Evolutionary conservation across 441 rosid genomes (phyloP), one percentile per base, ranked within the genome.

Genomic region (Gossypium lobatum): DNA sequence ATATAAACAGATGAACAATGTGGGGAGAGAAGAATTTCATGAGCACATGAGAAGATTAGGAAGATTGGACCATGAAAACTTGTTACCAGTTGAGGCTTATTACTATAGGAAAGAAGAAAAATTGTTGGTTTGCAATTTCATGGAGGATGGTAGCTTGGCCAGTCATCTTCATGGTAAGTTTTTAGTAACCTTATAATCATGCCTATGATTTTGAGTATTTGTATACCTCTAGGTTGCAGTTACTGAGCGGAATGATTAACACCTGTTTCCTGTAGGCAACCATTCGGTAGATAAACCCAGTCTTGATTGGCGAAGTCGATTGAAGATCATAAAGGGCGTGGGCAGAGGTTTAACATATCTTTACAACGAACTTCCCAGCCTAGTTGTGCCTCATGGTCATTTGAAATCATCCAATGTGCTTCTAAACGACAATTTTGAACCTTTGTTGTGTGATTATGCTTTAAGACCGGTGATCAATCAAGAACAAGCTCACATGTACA

Each of bases 381-480:
- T 91, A 0, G 71, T 84, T 0, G 81, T 85, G 26, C 92, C 99
- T 9, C 97, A 95, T 55, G 99, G 99, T 31, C 98, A 95, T 79
- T 86, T 93, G 11, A 95, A 95, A 79, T 93, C 98, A 68, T 95
- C 99, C 2, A 95, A 95, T 64, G 97, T 95, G 16, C 91, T 95
- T 31, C 84, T 95, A 0, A 81, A 85, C 55, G 80, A 84, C 18
- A 80, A 82, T 57, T 82, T 80, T 3, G 93, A 89, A 78, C 94
- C 99, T 1, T 78, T 86, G 21, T 66, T 95, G 34, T 84, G 90
- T 0, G 99, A 95, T 42, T 95, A 91, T 54, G 88, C 95, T 6
- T 75, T 93, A 26, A 75, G 91, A 46, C 95, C 97, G 0, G 86
- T 93, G 76, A 87, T 88, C 81, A 93, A 90, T 85, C 83, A 88